phyloP scores from a whole-genome alignment of 208 protist species.

The Porcisia hertigi region DNA sequence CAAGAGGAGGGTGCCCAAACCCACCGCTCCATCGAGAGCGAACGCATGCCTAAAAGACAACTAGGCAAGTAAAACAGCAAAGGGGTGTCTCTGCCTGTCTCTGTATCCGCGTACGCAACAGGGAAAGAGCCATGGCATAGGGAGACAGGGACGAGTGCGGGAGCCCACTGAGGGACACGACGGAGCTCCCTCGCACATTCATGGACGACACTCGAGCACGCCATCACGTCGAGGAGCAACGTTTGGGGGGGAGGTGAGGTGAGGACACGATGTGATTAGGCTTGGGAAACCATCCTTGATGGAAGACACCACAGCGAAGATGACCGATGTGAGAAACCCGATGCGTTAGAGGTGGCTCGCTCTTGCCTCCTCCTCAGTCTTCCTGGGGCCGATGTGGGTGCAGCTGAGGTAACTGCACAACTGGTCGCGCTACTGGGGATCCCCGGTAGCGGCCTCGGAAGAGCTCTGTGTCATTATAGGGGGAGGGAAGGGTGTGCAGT shows the following conservation, averaged over 20 bases:
- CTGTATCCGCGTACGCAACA: not conserved
- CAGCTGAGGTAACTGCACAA: constrained; percentile 70
- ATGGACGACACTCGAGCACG: not conserved
- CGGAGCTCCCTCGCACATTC: not conserved
- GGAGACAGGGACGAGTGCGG: not conserved
- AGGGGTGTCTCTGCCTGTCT: not conserved
- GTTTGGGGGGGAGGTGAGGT: not conserved
- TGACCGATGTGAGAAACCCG: not conserved
- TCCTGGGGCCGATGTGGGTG: constrained; percentile 53
- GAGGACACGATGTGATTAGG: not conserved
- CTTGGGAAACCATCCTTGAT: not conserved
- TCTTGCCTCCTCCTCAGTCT: constrained; percentile 8
- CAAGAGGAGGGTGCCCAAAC: not conserved
- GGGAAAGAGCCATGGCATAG: not conserved
- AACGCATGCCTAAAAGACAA: not conserved
- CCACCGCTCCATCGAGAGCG: not conserved
- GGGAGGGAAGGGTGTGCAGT: constrained; percentile 63
- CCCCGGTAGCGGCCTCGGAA: constrained; percentile 85
- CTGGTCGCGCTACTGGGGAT: constrained; percentile 60
- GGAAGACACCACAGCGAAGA: not conserved
- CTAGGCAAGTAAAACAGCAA: not conserved
- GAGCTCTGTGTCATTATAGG: constrained; percentile 76
- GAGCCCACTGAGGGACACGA: not conserved
- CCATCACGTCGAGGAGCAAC: not conserved
- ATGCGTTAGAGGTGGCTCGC: not conserved